Base-by-base conservation (phyloP, 768 basidiomycete genomes). In the Polyporus arcularius region DNA sequence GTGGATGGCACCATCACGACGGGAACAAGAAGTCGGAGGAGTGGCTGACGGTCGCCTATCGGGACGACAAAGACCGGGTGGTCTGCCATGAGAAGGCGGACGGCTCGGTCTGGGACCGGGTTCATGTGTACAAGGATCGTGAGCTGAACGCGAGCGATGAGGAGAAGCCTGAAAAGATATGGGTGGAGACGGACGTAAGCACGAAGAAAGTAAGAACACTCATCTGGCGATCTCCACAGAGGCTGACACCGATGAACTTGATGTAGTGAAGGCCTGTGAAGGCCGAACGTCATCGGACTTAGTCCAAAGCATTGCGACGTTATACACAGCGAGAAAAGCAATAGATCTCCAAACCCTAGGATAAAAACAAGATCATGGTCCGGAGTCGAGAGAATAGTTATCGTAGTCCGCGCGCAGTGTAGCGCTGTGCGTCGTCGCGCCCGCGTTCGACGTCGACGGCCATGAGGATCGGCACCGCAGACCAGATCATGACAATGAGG, bases 401-500 rank as follows among this genome's bases (percentile, higher is more conserved):
- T 7, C 46, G 46, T 11, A 4, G 21, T 11, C 16, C 46, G n/a
- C n/a, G 5, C 18, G 46, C 49, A 0, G 42, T 56, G 49, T 79
- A 82, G 30, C 62, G 63, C 32, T 62, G 68, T 2, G 85, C 88
- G 45, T 87, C 84, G 28, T 73, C 65, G 58, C 79, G 70, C 0
- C 96, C 96, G 47, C 70, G 70, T 47, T 86, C 85, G 1, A 92
- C 80, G 69, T 95, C 80, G 3, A 96, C 91, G 39, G 79, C 78
- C 62, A 75, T 67, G 7, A 99, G 79, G 0, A 96, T 75, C 0
- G 95, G 96, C 1, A 96, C 75, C 0, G 94, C 89, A 1, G 85
- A 65, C 83, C 89, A 89, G 12, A 97, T 78, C 89, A 96, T 91
- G 53, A 79, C 58, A 3, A 93, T 79, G 15, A 98, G 81, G 77